A percentile compares a stretch with the other conserved stretches of the same genome.
Evolutionary conservation across 768 basidiomycete species (phyloP).

Genomic region (Lactarius akahatsu): DNA sequence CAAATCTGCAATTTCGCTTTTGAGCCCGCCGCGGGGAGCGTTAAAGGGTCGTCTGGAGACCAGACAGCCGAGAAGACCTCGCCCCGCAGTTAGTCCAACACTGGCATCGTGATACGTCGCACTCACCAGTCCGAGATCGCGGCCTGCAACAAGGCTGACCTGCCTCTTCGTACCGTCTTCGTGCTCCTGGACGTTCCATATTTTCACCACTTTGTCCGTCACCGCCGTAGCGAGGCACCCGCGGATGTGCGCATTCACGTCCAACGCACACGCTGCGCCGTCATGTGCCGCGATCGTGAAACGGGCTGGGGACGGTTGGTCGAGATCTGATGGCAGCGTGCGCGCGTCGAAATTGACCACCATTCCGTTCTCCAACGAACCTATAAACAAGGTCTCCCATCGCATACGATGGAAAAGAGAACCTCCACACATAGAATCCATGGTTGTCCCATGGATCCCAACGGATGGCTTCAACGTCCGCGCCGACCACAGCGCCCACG

Average conservation of each 20-base stretch:
- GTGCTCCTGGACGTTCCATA: constrained; percentile 87
- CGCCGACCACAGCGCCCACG: constrained; percentile 79
- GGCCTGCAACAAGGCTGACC: constrained; percentile 80
- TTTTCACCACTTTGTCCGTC: constrained; percentile 92
- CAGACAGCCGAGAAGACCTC: constrained; percentile 92
- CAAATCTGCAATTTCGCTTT: constrained; percentile 93
- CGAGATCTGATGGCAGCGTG: constrained; percentile 67
- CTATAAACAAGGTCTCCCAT: constrained; percentile 44
- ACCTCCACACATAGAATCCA: constrained; percentile 73
- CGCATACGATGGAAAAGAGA: constrained; percentile 5
- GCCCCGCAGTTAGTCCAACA: constrained; percentile 53
- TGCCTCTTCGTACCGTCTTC: constrained; percentile 61
- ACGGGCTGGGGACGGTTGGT: constrained; percentile 61
- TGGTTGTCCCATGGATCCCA: constrained; percentile 97
- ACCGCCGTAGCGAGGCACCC: constrained; percentile 95
- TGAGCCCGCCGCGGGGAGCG: constrained; percentile 90
- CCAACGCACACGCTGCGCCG: constrained; percentile 83
- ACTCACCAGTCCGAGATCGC: constrained; percentile 89
- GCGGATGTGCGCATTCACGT: constrained; percentile 85
- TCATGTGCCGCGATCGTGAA: constrained; percentile 96
- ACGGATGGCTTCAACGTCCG: constrained; percentile 89
- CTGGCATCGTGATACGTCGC: background rate
- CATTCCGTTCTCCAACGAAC: constrained; percentile 91
- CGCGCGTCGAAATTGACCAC: constrained; percentile 92
- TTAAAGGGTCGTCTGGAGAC: constrained; percentile 94